Percentiles rank a stretch among this genome's conserved stretches.
These are phyloP conservation scores for Corymbia maculata DNA, from an alignment of 345 rosid genomes.

Conservation along the genomic window DNA sequence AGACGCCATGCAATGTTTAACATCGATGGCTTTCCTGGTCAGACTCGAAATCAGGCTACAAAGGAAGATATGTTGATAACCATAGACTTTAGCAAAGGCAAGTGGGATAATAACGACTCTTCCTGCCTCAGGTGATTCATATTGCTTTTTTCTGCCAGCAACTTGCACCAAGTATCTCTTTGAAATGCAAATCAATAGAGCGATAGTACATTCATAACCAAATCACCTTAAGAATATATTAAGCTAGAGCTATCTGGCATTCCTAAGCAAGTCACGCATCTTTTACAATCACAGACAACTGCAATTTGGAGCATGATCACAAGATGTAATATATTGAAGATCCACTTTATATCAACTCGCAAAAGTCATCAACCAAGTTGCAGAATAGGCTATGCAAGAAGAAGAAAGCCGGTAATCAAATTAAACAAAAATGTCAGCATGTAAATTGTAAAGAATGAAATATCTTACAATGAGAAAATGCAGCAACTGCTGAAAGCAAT, in stretches of 20 bases:
- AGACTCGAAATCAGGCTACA: neutral
- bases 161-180: neutral
- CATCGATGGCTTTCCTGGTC: neutral
- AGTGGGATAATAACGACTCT: neutral
- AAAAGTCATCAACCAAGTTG: neutral
- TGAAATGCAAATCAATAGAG: neutral
- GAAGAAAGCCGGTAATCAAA: neutral
- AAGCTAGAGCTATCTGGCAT: neutral
- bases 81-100: neutral
- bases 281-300: neutral
- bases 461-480: slow-evolving; percentile 63
- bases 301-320: neutral
- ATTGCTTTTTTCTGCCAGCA: neutral
- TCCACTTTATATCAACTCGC: neutral
- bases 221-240: neutral
- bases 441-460: neutral
- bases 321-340: neutral
- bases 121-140: neutral
- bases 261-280: neutral
- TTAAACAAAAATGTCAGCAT: neutral
- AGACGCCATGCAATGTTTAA: neutral
- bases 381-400: neutral
- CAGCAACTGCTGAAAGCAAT: slow-evolving; percentile 77
- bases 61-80: neutral
- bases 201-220: neutral